Evolutionary conservation across 805 yeast species (phyloP), one percentile per base, ranked within the genome.

Genomic region (Saccharomycopsis olivae): DNA sequence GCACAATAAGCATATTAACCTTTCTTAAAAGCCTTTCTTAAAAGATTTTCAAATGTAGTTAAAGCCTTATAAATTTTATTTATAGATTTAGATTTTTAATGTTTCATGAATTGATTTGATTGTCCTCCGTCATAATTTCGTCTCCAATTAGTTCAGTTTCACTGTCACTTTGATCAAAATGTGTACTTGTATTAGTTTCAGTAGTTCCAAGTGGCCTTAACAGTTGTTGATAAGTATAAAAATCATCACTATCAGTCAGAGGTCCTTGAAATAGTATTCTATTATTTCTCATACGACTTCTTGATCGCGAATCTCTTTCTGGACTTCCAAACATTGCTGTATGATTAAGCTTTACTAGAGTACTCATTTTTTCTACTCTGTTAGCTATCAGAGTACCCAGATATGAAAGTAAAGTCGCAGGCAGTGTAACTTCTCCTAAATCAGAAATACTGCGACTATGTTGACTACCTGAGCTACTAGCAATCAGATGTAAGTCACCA

Each of bases 221-320:
- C 14, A 15, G 24, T 25, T 34, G 37, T 16, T 34, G 37, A 17
- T 34, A 34, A 4, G 24, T 14, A 23, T 23, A 34, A 24, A 23
- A 34, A n/a, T 34, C 30, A 16, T 34, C 37, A 15, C 15, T 24
- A 23, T 34, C 15, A 14, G 13, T 16, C 4, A 4, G 29, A 11
- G 20, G 11, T 16, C 8, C 21, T 6, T 6, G 11, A 17, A 5
- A 18, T 14, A 15, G 20, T 6, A 9, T 6, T 14, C 33, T 17
- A 15, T 5, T 6, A 30, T 30, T 17, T 6, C 14, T 17, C 5
- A 5, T n/a, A n/a, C n/a, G 6, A 14, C n/a, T 28, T 14, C n/a
- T 14, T 13, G 31, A 5, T 6, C 16, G 8, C 6, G 31, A 10
- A 23, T 23, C 6, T 8, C 27, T 23, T 23, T 11, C 11, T 23